Base-by-base conservation (phyloP, 2,329 filamentous ascomycete genomes). In the Metarhizium sp. region DNA sequence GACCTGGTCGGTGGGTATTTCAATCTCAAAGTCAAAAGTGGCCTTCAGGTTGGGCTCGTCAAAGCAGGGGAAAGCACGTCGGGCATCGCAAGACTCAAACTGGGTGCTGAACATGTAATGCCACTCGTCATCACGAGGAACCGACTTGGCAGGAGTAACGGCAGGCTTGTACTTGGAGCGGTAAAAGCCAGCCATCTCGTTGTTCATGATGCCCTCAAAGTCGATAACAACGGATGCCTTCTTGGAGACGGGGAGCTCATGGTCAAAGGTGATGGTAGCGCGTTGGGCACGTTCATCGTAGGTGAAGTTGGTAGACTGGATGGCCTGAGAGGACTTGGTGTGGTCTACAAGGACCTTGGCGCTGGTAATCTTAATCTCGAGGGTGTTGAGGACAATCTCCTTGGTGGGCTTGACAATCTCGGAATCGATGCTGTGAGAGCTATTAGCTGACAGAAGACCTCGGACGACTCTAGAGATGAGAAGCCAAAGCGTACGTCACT, bases 31-130 rank as follows among this genome's bases (percentile, higher is more conserved):
- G 70, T 96, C 92, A 67, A 96, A 97, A 2, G 91, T 92, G 11
- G 94, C 90, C 75, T 99, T 99, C 60, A 97, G 80, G 66, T 95
- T 96, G 46, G 94, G 94, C 75, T 99, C 94, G 67, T 99, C 94
- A 67, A 97, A 97, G 75, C 94, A 99, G 50, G 94, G 94, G 74
- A 99, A 96, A 8, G 94, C 92, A 62, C 92, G 82, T 61, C 94
- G 87, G 59, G 94, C 94, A 73, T 99, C 94, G 66, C 91, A 96
- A 49, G 92, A 87, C 77, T 99, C 94, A 67, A 99, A 99, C 70
- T 99, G 94, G 51, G 94, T 99, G 76, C 90, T 95, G 71, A 96
- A 78, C 88, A 92, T 92, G 67, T 81, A 81, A 69, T 84, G 81
- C 67, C 78, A 82, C 64, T 84, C 78, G 50, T 78, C 78, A 60